Conservation (phyloP, 306 rosid species). For the Sindora glabra region DNA sequence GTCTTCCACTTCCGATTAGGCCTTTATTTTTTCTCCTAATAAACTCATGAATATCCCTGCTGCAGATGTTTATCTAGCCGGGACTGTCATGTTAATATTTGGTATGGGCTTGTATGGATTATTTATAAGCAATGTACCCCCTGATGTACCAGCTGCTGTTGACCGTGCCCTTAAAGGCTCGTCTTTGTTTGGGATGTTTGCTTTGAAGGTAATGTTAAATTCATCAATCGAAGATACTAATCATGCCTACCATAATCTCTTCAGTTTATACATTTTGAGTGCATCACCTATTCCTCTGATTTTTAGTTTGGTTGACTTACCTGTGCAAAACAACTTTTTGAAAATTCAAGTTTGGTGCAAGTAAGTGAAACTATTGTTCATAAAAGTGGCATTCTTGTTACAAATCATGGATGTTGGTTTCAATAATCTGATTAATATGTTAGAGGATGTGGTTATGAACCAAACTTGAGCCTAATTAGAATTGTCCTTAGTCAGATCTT, state of each 20-base stretch:
- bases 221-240: neutral
- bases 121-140: constrained; percentile 67
- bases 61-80: constrained; percentile 99
- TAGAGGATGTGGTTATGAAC: neutral
- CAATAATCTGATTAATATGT: neutral
- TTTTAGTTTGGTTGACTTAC: no score
- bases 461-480: neutral
- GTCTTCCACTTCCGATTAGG: neutral
- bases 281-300: neutral
- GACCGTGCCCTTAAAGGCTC: constrained; percentile 82
- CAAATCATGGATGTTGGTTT: neutral
- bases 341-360: neutral
- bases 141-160: constrained; percentile 34
- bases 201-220: constrained; percentile 59
- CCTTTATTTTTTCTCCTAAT: neutral
- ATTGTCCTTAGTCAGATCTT: neutral
- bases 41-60: constrained; percentile 11
- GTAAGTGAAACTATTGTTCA: neutral
- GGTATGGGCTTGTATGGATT: constrained; percentile 94
- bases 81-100: constrained; percentile 92
- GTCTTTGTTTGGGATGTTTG: constrained; percentile 93
- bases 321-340: neutral
- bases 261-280: neutral
- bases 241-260: neutral
- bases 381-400: neutral